Evolutionary conservation across 1,284 basidiomycete species (phyloP).

Genomic region (Ceratobasidium sp.): DNA sequence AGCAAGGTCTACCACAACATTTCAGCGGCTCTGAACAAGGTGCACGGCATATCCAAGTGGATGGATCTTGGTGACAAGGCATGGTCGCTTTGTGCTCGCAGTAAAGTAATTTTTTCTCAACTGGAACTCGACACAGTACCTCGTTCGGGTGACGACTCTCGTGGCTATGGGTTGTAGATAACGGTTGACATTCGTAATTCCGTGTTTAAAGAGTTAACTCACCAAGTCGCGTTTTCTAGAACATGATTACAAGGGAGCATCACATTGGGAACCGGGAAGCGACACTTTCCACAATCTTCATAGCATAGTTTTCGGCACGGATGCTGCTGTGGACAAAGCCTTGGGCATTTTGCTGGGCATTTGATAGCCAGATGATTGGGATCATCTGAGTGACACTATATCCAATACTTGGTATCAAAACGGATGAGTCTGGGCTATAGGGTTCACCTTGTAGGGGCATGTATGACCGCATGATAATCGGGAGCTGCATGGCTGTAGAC

Average conservation of each 20-base stretch:
- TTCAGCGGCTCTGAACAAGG: slow-evolving; percentile 56
- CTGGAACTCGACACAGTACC: slow-evolving; percentile 53
- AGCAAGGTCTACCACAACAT: slow-evolving; percentile 68
- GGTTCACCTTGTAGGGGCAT: slow-evolving; percentile 68
- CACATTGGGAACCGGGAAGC: slow-evolving; percentile 57
- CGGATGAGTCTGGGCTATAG: no score
- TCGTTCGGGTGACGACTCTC: neutral
- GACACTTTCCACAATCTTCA: slow-evolving; percentile 63
- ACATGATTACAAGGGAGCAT: slow-evolving; percentile 68
- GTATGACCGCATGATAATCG: slow-evolving; percentile 70
- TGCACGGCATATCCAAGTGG: slow-evolving; percentile 53
- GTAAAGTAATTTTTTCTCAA: slow-evolving; percentile 57
- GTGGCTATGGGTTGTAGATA: neutral
- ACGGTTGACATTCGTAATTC: neutral
- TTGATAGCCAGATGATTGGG: slow-evolving; percentile 58
- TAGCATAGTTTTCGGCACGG: slow-evolving; percentile 58
- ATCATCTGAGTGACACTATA: slow-evolving; percentile 74
- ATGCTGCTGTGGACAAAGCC: slow-evolving; percentile 63
- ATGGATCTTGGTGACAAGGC: slow-evolving; percentile 58
- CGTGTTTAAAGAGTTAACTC: slow-evolving; percentile 43
- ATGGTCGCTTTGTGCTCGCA: slow-evolving; percentile 65
- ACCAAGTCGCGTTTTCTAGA: slow-evolving; percentile 61
- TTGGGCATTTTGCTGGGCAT: slow-evolving; percentile 63
- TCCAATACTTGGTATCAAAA: no score
- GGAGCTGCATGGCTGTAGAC: slow-evolving; percentile 62